Evolutionary conservation across 1,284 basidiomycete species (phyloP).

Genomic region (Takashimella koratensis): DNA sequence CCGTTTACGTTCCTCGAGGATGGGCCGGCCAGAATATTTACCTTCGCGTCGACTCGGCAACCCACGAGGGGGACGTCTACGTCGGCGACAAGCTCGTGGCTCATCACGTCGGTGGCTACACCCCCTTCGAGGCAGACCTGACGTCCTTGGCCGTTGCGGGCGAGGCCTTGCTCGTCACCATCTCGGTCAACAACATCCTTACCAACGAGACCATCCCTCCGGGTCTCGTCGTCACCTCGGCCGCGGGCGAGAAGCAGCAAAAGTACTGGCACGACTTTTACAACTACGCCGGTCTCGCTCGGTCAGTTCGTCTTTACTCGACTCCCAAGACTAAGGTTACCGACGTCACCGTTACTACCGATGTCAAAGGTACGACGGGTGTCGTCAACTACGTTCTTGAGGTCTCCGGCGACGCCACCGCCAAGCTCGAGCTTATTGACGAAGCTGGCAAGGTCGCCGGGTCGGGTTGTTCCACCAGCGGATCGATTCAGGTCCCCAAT

Average conservation of each 20-base stretch:
- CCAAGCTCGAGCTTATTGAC: conserved; percentile 15
- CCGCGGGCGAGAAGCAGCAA: conserved; percentile 14
- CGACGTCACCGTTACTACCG: conserved; percentile 23
- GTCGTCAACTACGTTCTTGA: conserved; percentile 16
- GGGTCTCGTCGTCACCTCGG: conserved; percentile 11
- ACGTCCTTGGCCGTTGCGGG: conserved; percentile 15
- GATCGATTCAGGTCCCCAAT: conserved; percentile 13
- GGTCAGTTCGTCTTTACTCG: conserved; percentile 21
- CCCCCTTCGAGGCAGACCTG: conserved; percentile 26
- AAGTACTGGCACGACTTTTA: conserved; percentile 31
- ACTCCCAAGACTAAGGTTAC: conserved; percentile 12
- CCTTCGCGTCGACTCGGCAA: conserved; percentile 21
- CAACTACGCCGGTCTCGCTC: conserved; percentile 27
- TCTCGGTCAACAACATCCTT: conserved; percentile 25
- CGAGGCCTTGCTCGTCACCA: conserved; percentile 17
- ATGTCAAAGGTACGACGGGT: conserved; percentile 13
- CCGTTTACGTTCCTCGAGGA: conserved; percentile 15
- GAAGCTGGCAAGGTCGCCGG: conserved; percentile 7
- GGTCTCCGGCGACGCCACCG: neutral
- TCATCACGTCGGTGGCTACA: conserved; percentile 24
- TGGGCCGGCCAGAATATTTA: conserved; percentile 18
- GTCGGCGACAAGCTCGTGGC: conserved; percentile 18
- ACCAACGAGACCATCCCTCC: conserved; percentile 26
- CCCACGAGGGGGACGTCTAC: conserved; percentile 25
- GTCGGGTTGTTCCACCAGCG: neutral